Evolutionary conservation across 352 stramenopile genomes (phyloP).

Genomic region (Globisporangium paddicum): DNA sequence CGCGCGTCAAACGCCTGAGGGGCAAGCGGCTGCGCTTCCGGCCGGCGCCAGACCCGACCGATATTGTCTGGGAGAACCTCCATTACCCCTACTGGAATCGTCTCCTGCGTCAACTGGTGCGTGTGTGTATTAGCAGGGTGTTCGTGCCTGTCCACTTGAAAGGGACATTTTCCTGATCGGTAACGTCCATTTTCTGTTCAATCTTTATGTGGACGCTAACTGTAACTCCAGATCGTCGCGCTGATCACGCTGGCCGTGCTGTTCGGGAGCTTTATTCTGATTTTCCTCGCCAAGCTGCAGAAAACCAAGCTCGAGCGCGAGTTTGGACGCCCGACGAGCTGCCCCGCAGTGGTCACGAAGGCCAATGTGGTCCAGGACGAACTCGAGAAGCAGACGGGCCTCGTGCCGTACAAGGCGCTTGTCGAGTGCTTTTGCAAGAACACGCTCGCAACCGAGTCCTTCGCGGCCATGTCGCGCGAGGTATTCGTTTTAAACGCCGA

Average conservation of each 20-base stretch:
- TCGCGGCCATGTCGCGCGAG: slow-evolving; percentile 56
- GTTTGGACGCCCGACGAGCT: slow-evolving; percentile 62
- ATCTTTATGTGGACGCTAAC: not conserved
- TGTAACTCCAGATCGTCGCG: slow-evolving; percentile 46
- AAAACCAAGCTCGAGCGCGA: slow-evolving; percentile 68
- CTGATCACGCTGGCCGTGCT: slow-evolving; percentile 66
- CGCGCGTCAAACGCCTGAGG: slow-evolving; percentile 51
- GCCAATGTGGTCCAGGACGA: slow-evolving; percentile 71
- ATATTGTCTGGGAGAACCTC: slow-evolving; percentile 85
- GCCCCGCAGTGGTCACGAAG: slow-evolving; percentile 47
- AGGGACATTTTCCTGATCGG: not conserved
- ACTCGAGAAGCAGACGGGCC: slow-evolving; percentile 34
- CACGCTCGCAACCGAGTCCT: slow-evolving; percentile 44
- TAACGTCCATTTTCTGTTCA: not conserved
- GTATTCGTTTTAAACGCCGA: slow-evolving; percentile 34
- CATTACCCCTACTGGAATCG: slow-evolving; percentile 59
- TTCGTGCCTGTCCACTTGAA: not conserved
- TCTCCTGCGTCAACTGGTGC: slow-evolving; percentile 55
- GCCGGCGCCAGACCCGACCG: slow-evolving; percentile 67
- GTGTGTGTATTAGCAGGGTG: not conserved
- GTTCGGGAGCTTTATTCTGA: slow-evolving; percentile 70
- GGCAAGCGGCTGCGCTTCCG: slow-evolving; percentile 72
- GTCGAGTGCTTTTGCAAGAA: slow-evolving; percentile 81
- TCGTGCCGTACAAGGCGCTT: slow-evolving; percentile 66
- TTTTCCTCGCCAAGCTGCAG: slow-evolving; percentile 68